Percentiles rank a stretch among this genome's conserved stretches.
phyloP scores from a whole-genome alignment of 495 filamentous ascomycete species.

The Acidiella bohemica region DNA sequence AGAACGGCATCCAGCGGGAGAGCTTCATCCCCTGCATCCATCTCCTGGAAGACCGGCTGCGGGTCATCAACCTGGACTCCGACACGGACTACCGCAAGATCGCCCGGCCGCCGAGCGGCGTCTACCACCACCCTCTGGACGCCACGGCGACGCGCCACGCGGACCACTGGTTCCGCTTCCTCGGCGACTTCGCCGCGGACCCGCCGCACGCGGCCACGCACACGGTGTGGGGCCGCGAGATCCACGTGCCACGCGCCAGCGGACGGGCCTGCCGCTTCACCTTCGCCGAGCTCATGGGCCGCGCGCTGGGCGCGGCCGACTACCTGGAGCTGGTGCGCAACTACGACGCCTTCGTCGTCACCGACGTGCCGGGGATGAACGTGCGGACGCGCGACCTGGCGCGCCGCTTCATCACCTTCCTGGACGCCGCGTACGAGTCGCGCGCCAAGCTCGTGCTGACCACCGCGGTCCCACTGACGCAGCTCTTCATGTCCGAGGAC shows the following conservation, averaged over 20 bases:
- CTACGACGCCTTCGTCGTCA: conserved; percentile 85
- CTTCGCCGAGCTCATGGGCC: conserved; percentile 78
- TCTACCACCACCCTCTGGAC: conserved; percentile 81
- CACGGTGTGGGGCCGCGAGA: conserved; percentile 85
- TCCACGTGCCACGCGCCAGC: conserved; percentile 74
- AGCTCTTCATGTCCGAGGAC: conserved; percentile 75
- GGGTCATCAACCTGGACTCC: conserved; percentile 87
- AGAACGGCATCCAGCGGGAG: conserved; percentile 91
- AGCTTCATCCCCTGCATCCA: conserved; percentile 93
- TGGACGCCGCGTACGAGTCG: conserved; percentile 85
- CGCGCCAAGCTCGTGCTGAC: conserved; percentile 92
- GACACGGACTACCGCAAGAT: conserved; percentile 96
- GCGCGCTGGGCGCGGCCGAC: conserved; percentile 80
- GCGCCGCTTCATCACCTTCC: conserved; percentile 87
- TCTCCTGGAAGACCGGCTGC: conserved; percentile 66
- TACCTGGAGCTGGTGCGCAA: conserved; percentile 84
- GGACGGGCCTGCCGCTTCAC: conserved; percentile 79
- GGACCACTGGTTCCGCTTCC: conserved; percentile 86
- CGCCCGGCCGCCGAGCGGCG: conserved; percentile 79
- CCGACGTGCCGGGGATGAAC: conserved; percentile 84
- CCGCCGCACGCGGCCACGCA: conserved; percentile 66
- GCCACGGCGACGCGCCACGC: conserved; percentile 64
- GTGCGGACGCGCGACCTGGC: conserved; percentile 76
- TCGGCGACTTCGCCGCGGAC: conserved; percentile 67
- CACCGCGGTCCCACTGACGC: conserved; percentile 63